Evolutionary conservation across 768 basidiomycete species (phyloP).

Genomic region (Mycena kentingensis): DNA sequence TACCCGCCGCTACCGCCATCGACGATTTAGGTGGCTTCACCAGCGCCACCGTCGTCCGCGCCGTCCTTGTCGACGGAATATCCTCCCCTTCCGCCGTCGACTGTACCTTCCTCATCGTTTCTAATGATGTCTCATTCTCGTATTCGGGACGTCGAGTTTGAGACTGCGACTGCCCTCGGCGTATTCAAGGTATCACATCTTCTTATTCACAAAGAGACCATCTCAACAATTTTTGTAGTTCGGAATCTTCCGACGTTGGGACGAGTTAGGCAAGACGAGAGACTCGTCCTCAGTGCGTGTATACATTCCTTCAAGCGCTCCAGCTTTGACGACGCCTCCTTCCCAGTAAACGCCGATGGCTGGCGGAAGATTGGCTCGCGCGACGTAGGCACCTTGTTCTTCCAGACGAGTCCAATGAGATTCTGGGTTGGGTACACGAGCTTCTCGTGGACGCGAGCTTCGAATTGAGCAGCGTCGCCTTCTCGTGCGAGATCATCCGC

Average conservation of each 20-base stretch:
- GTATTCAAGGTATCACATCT: too few relatives aligned
- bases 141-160: too few relatives aligned
- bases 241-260: too few relatives aligned
- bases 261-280: too few relatives aligned
- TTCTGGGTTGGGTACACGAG: conserved; percentile 81
- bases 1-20: conserved; percentile 29
- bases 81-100: conserved; percentile 17
- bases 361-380: conserved; percentile 68
- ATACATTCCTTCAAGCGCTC: conserved; percentile 70
- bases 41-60: conserved; percentile 7
- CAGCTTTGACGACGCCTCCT: conserved; percentile 69
- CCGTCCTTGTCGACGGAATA: conserved; percentile 18
- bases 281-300: too few relatives aligned
- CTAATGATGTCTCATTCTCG: conserved; percentile 9
- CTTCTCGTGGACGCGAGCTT: conserved; percentile 61
- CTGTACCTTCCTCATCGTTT: conserved; percentile 1
- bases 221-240: too few relatives aligned
- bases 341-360: conserved; percentile 65
- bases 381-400: conserved; percentile 68
- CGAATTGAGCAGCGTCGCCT: conserved; percentile 54
- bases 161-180: too few relatives aligned
- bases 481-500: conserved; percentile 75
- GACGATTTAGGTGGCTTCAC: conserved; percentile 26
- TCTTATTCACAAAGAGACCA: too few relatives aligned
- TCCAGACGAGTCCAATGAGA: conserved; percentile 79